phyloP scores from a whole-genome alignment of 164 flowering plant genomes.

The Litsea cubeba region DNA sequence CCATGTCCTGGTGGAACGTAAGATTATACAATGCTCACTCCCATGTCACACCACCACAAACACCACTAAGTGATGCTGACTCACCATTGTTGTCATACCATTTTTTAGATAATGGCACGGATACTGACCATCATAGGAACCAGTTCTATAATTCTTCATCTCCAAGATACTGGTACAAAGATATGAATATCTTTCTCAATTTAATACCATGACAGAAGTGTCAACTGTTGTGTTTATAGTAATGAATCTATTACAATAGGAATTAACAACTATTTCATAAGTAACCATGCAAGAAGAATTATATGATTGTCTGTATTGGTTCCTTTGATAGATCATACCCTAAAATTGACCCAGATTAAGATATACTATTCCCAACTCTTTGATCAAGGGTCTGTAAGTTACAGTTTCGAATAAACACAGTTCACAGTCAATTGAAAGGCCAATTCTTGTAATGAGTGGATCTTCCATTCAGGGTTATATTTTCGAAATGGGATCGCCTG shows the following conservation, averaged over 20 bases:
- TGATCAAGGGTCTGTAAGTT: background rate
- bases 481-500: background rate
- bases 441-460: background rate
- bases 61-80: too few relatives aligned
- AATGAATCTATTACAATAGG: background rate
- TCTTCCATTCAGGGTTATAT: background rate
- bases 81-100: too few relatives aligned
- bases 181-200: background rate
- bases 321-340: background rate
- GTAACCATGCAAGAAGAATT: background rate
- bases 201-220: background rate
- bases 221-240: background rate
- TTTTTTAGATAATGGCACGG: too few relatives aligned
- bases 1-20: slow-evolving; percentile 94
- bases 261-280: too few relatives aligned
- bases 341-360: background rate
- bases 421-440: too few relatives aligned
- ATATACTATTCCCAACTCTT: background rate
- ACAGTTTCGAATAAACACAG: too few relatives aligned
- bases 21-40: slow-evolving; percentile 15
- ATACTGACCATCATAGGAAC: too few relatives aligned
- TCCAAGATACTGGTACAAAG: too few relatives aligned
- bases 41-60: too few relatives aligned
- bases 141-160: too few relatives aligned
- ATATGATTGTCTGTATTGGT: background rate